Conservation (phyloP, 306 rosid species). For the Casuarina cunninghamiana region DNA sequence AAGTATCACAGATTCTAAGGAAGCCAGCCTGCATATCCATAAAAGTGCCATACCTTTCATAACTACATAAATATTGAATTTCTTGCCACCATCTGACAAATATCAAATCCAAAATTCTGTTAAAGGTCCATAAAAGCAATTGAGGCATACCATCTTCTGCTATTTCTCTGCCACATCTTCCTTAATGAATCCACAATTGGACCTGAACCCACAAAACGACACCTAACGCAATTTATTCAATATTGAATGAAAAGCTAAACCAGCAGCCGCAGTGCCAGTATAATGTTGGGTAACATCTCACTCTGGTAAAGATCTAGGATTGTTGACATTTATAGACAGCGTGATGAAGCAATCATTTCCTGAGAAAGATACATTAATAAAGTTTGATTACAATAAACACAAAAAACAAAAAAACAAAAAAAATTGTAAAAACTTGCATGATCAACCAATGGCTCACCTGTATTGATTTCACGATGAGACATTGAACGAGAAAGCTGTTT, state of each 20-base stretch:
- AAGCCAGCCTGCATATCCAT: background rate
- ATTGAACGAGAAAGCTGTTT: slow-evolving; percentile 24
- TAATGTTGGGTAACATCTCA: slow-evolving; percentile 26
- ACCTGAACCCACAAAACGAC: slow-evolving; percentile 41
- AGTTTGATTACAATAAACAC: background rate
- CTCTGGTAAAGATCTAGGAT: slow-evolving; percentile 46
- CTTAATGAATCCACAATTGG: slow-evolving; percentile 26
- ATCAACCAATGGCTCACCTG: slow-evolving; percentile 7
- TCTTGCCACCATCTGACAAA: background rate
- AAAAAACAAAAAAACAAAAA: background rate
- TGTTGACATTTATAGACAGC: slow-evolving; percentile 23
- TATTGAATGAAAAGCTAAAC: background rate
- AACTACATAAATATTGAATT: background rate
- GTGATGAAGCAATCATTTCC: slow-evolving; percentile 36
- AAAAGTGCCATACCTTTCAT: background rate
- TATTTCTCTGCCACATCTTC: slow-evolving; percentile 36
- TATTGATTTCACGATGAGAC: slow-evolving; percentile 15
- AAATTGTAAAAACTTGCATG: background rate
- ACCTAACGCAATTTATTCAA: slow-evolving; percentile 30
- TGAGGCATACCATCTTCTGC: slow-evolving; percentile 32
- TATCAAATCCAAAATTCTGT: background rate
- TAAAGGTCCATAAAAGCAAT: background rate
- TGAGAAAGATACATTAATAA: slow-evolving; percentile 20
- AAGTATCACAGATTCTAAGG: background rate
- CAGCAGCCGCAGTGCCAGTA: background rate